A percentile compares a stretch with the other conserved stretches of the same genome.
These are phyloP conservation scores for Neobulgaria alba DNA, from an alignment of 2,329 filamentous ascomycete genomes.

Conservation along the genomic window DNA sequence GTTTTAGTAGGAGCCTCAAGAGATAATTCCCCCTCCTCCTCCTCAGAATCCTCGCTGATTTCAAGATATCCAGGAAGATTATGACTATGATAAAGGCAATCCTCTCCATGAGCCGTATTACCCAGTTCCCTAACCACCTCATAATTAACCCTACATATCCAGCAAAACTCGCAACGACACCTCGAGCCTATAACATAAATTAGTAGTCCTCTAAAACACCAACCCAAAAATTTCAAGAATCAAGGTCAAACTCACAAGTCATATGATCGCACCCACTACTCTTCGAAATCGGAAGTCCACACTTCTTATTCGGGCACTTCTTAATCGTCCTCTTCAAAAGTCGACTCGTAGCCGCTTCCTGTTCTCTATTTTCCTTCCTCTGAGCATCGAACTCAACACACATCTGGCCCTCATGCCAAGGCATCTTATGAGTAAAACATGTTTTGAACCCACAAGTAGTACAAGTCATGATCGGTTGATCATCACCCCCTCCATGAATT, in stretches of 20 bases:
- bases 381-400: constrained; percentile 35
- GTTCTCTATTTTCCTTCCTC: constrained; percentile 1
- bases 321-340: constrained; percentile 3
- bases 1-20: no score
- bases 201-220: neutral
- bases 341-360: constrained; percentile 8
- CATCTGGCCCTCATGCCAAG: constrained; percentile 14
- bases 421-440: constrained; percentile 35
- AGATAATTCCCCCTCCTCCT: no score
- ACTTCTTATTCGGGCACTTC: constrained; percentile 6
- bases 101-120: neutral
- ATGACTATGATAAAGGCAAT: no score
- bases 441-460: constrained; percentile 32
- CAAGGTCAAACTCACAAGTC: constrained; percentile 11
- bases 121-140: constrained; percentile 1
- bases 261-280: constrained; percentile 16
- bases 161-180: constrained; percentile 9
- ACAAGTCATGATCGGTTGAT: constrained; percentile 36
- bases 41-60: no score
- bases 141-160: constrained; percentile 3
- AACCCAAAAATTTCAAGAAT: neutral
- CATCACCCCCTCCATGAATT: constrained; percentile 36
- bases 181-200: neutral
- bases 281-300: constrained; percentile 6
- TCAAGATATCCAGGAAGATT: no score